Conservation (phyloP, 139 green algal genomes). For the Picochlorum sp. region DNA sequence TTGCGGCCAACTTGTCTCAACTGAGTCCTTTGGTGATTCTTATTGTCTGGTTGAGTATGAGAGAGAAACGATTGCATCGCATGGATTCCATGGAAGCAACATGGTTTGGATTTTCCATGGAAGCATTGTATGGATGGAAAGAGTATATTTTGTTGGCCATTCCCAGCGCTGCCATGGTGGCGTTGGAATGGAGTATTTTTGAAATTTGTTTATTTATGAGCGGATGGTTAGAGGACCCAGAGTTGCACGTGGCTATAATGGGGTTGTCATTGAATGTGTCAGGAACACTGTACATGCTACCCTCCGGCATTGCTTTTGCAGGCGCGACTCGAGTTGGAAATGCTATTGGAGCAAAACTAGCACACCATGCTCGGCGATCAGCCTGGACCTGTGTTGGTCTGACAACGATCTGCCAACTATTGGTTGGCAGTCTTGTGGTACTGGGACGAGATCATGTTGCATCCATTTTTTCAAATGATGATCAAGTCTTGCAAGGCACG, state of each 20-base stretch:
- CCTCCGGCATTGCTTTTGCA: constrained; percentile 11
- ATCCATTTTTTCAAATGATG: constrained; percentile 16
- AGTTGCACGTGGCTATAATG: constrained; percentile 60
- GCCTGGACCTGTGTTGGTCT: constrained; percentile 8
- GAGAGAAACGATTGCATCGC: constrained; percentile 6
- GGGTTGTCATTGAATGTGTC: constrained; percentile 63
- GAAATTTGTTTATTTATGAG: constrained; percentile 57
- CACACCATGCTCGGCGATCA: constrained; percentile 11
- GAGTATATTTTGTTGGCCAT: constrained; percentile 53
- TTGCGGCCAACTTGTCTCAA: constrained; percentile 39
- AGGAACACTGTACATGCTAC: constrained; percentile 55
- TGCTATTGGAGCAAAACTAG: constrained; percentile 22
- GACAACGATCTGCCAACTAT: constrained; percentile 5
- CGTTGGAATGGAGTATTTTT: constrained; percentile 63
- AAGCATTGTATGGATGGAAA: constrained; percentile 50
- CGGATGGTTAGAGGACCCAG: constrained; percentile 28
- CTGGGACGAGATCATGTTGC: constrained; percentile 6
- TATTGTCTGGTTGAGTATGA: background rate
- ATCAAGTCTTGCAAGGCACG: constrained; percentile 11
- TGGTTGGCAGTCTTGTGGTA: background rate
- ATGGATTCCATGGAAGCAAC: constrained; percentile 31
- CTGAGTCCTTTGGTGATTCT: constrained; percentile 12
- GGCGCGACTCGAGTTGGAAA: constrained; percentile 25
- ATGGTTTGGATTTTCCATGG: constrained; percentile 46
- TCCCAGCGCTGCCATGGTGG: constrained; percentile 60